Conservation (phyloP, 208 protist species). For the Leishmania gerbilli region DNA sequence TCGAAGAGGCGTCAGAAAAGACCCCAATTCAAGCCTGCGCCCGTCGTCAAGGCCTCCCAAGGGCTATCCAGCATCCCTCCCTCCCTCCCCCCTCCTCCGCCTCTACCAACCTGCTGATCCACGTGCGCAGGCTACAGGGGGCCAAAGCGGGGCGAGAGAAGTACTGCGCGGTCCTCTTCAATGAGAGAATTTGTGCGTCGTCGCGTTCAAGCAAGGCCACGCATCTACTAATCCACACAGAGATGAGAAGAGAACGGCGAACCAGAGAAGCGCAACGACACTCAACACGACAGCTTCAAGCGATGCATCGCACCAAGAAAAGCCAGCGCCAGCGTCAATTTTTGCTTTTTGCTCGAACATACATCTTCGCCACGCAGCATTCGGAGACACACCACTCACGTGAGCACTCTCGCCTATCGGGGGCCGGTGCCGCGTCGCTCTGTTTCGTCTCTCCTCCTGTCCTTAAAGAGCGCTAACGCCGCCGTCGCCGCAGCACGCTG, state of each 20-base stretch:
- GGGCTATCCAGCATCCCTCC: background rate
- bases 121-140: background rate
- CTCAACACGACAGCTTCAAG: background rate
- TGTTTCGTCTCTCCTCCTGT: background rate
- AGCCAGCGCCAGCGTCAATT: background rate
- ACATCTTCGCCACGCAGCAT: background rate
- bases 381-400: background rate
- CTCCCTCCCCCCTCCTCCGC: background rate
- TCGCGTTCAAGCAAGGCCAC: background rate
- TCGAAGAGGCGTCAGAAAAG: background rate
- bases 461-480: background rate
- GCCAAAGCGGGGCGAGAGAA: background rate
- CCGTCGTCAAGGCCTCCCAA: background rate
- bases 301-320: background rate
- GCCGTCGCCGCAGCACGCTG: slow-evolving; percentile 14
- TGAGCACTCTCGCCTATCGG: background rate
- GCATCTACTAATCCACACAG: background rate
- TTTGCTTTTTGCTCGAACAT: too few relatives aligned
- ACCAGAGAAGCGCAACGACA: background rate
- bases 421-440: too few relatives aligned
- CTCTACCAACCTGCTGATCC: background rate
- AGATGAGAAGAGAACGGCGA: background rate
- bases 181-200: too few relatives aligned
- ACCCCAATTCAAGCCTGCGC: background rate
- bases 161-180: background rate